phyloP scores from a whole-genome alignment of 345 rosid species.

The Salix suchowensis region DNA sequence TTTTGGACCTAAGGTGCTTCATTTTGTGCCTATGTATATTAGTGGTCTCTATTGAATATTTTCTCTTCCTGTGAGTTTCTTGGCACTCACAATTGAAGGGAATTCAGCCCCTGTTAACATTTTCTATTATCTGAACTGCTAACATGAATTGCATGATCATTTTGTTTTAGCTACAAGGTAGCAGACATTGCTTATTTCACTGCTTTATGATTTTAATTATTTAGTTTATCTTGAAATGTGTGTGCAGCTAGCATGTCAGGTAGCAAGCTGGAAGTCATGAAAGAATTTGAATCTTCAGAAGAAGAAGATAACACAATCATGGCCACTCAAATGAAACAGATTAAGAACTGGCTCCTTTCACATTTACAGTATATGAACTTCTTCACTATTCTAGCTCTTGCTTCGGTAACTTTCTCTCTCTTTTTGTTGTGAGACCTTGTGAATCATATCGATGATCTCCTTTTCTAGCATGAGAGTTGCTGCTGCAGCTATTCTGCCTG shows the following conservation, averaged over 20 bases:
- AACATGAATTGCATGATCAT: not conserved
- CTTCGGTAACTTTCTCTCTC: constrained; percentile 50
- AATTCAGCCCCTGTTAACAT: not conserved
- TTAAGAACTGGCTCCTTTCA: constrained; percentile 63
- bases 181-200: not conserved
- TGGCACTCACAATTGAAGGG: not conserved
- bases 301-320: constrained; percentile 65
- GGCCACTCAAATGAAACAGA: constrained; percentile 38
- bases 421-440: not conserved
- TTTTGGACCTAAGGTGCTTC: not conserved
- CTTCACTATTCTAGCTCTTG: constrained; percentile 81
- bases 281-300: constrained; percentile 58
- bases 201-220: not conserved
- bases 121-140: not conserved
- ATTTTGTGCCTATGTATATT: not conserved
- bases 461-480: not conserved
- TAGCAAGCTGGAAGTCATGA: constrained; percentile 53
- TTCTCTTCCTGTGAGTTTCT: not conserved
- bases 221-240: not conserved
- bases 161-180: not conserved
- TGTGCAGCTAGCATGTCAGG: constrained; percentile 73
- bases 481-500: not conserved
- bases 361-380: constrained; percentile 82
- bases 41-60: not conserved
- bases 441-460: not conserved